phyloP scores from a whole-genome alignment of 192 early-diverging fungal species.

The Backusella morwellensis region DNA sequence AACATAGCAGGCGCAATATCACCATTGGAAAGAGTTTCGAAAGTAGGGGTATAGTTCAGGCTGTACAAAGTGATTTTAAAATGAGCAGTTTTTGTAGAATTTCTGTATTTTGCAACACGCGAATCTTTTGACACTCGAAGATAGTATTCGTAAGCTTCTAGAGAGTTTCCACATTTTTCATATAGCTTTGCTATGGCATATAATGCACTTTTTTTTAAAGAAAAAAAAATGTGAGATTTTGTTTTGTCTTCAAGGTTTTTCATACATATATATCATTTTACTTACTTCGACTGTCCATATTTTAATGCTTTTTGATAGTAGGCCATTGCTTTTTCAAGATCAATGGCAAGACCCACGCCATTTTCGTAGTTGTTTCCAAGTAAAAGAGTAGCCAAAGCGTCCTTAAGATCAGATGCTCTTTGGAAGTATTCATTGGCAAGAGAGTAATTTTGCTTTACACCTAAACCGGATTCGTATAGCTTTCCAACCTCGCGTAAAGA shows the following conservation, averaged over 20 bases:
- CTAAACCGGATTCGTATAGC: conserved; percentile 33
- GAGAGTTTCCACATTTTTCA: conserved; percentile 21
- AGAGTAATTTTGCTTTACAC: conserved; percentile 26
- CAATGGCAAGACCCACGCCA: conserved; percentile 33
- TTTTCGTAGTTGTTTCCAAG: conserved; percentile 42
- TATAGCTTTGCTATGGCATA: conserved; percentile 32
- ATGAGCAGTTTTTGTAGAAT: conserved; percentile 14
- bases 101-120: conserved; percentile 4
- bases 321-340: conserved; percentile 30
- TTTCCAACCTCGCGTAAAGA: conserved; percentile 39
- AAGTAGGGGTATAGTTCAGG: conserved; percentile 6
- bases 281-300: conserved; percentile 25
- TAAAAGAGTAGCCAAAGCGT: conserved; percentile 27
- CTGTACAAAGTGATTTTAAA: conserved; percentile 36
- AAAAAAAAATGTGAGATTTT: background rate
- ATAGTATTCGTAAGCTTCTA: conserved; percentile 30
- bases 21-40: background rate
- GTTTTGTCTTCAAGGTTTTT: background rate
- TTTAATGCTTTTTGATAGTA: conserved; percentile 25
- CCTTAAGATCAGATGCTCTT: conserved; percentile 35
- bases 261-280: background rate
- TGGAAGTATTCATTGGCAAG: conserved; percentile 34
- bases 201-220: conserved; percentile 11
- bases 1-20: background rate
- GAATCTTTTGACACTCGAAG: conserved; percentile 14